Evolutionary conservation across 305 asterid genomes (phyloP).

Genomic region (Caryopteris hybrid): DNA sequence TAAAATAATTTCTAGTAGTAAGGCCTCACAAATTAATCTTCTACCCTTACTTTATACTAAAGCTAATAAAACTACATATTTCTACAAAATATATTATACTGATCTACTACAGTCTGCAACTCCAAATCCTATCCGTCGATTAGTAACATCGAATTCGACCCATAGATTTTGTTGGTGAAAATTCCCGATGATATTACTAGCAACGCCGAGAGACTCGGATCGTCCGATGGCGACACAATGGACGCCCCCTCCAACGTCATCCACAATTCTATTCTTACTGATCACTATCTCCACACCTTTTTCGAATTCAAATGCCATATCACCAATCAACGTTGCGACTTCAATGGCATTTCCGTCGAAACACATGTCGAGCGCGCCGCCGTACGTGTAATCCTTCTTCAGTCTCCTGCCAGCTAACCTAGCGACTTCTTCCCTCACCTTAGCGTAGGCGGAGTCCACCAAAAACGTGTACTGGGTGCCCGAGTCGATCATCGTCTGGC

Average conservation of each 20-base stretch:
- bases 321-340: conserved; percentile 44
- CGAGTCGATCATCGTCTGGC: conserved; percentile 88
- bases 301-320: conserved; percentile 55
- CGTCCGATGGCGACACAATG: conserved; percentile 71
- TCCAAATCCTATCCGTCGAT: conserved; percentile 66
- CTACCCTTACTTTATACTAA: not conserved
- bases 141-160: conserved; percentile 76
- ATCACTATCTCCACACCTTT: conserved; percentile 50
- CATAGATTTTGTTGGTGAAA: conserved; percentile 82
- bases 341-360: conserved; percentile 46
- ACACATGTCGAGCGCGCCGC: conserved; percentile 75
- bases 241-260: conserved; percentile 57
- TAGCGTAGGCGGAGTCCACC: conserved; percentile 57
- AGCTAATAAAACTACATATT: conserved; percentile 11
- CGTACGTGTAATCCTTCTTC: conserved; percentile 51
- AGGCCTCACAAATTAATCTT: not conserved
- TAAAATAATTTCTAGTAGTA: no score
- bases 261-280: conserved; percentile 37
- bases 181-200: conserved; percentile 80
- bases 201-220: conserved; percentile 62
- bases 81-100: not conserved
- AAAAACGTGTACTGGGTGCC: conserved; percentile 85
- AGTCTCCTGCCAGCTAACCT: conserved; percentile 43
- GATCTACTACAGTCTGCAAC: conserved; percentile 54
- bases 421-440: conserved; percentile 53